These are phyloP conservation scores for Sextonia rubra DNA, from an alignment of 164 flowering plant species.

Conservation along the genomic window DNA sequence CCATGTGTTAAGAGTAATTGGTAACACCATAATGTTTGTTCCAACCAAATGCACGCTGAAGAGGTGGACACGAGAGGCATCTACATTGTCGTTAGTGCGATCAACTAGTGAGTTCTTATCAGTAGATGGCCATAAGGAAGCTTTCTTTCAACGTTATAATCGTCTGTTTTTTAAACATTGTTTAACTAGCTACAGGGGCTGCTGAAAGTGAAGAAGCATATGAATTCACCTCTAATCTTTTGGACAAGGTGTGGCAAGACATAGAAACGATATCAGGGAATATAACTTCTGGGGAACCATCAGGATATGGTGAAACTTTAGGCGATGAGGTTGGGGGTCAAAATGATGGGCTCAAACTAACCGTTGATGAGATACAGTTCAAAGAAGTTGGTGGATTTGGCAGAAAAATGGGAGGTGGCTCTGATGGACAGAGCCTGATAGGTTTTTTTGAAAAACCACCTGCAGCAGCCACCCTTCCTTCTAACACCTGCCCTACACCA, in stretches of 20 bases:
- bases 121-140: not conserved
- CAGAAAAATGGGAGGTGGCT: not conserved
- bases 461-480: not conserved
- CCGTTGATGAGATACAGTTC: not conserved
- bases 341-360: not conserved
- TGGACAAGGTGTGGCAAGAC: not conserved
- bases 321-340: not conserved
- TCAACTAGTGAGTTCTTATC: not conserved
- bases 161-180: not conserved
- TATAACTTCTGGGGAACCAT: too few species aligned
- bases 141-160: not conserved
- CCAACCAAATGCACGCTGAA: slow-evolving; percentile 4
- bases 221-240: too few species aligned
- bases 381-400: not conserved
- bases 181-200: not conserved
- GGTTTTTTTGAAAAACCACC: not conserved
- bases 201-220: not conserved
- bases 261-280: not conserved
- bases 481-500: not conserved
- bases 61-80: slow-evolving; percentile 8
- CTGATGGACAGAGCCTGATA: not conserved
- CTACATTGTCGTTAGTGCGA: not conserved
- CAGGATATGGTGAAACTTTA: not conserved
- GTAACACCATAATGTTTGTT: not conserved
- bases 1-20: not conserved